These are phyloP conservation scores for Endothia cerciana DNA, from an alignment of 2,329 filamentous ascomycete genomes.

Conservation along the genomic window DNA sequence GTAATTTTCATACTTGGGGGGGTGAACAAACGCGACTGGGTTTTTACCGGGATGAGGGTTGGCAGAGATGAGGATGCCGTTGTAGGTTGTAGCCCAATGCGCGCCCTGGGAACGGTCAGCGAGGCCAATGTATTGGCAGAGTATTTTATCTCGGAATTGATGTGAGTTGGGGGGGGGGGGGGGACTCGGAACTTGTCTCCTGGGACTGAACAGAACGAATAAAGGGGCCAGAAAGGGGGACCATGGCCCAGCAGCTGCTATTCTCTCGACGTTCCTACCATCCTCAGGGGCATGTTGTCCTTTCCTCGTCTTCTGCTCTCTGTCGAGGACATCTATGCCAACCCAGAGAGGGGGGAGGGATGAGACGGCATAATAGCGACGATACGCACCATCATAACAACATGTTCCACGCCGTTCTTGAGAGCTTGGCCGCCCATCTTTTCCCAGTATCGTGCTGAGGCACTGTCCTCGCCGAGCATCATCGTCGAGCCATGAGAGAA, in stretches of 20 bases:
- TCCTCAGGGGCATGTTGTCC: no score
- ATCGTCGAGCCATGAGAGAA: slow-evolving; percentile 74
- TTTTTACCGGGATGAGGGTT: slow-evolving; percentile 64
- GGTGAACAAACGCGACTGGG: slow-evolving; percentile 69
- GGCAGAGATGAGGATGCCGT: slow-evolving; percentile 62
- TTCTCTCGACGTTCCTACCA: no score
- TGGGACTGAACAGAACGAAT: no score
- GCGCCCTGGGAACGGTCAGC: slow-evolving; percentile 51
- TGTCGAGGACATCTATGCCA: no score
- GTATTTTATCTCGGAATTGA: no score
- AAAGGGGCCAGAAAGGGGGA: no score
- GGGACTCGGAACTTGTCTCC: no score
- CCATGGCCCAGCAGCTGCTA: no score
- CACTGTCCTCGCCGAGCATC: slow-evolving; percentile 69
- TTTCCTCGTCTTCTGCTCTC: no score
- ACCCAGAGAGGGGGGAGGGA: no score
- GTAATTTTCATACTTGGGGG: slow-evolving; percentile 67
- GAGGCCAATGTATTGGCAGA: not conserved
- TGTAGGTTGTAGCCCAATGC: slow-evolving; percentile 64
- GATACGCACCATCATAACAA: slow-evolving; percentile 64
- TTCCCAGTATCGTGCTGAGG: slow-evolving; percentile 68
- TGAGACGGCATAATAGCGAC: not conserved
- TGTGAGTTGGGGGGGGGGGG: no score
- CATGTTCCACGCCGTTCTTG: slow-evolving; percentile 60
- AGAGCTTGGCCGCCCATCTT: slow-evolving; percentile 66